Evolutionary conservation across 2,329 filamentous ascomycete genomes (phyloP).

Genomic region (Cytospora piceicola): DNA sequence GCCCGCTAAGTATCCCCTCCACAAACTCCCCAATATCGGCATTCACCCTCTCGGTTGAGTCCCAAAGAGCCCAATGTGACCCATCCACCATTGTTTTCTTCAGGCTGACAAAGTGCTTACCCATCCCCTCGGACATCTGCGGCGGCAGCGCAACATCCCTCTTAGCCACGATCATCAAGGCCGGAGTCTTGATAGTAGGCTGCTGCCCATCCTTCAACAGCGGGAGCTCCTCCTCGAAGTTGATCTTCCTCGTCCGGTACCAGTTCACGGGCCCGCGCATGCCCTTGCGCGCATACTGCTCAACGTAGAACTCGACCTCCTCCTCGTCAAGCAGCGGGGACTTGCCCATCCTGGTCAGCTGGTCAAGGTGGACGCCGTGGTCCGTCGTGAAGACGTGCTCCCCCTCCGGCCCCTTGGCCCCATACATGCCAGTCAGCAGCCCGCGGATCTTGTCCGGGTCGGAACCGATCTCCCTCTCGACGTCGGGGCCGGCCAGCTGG

Average conservation of each 20-base stretch:
- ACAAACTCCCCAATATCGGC: constrained; percentile 69
- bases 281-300: constrained; percentile 72
- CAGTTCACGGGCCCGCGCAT: constrained; percentile 83
- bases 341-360: constrained; percentile 59
- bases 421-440: constrained; percentile 74
- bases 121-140: constrained; percentile 73
- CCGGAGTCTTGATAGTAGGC: constrained; percentile 61
- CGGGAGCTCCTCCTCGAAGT: constrained; percentile 73
- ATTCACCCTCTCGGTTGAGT: constrained; percentile 75
- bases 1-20: constrained; percentile 49
- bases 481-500: constrained; percentile 71
- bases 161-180: constrained; percentile 75
- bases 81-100: constrained; percentile 68
- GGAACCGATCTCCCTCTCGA: constrained; percentile 62
- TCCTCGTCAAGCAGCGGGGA: constrained; percentile 66
- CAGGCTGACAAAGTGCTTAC: constrained; percentile 65
- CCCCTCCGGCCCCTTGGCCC: constrained; percentile 61
- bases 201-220: constrained; percentile 59
- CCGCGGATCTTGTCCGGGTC: constrained; percentile 63
- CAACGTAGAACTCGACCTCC: constrained; percentile 77
- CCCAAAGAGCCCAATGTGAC: constrained; percentile 81
- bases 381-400: constrained; percentile 61
- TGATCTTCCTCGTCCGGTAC: constrained; percentile 77
- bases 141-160: constrained; percentile 75
- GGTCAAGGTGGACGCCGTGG: constrained; percentile 67